Conservation (phyloP, 202 grass and related monocot species). For the Digitaria exilis region DNA sequence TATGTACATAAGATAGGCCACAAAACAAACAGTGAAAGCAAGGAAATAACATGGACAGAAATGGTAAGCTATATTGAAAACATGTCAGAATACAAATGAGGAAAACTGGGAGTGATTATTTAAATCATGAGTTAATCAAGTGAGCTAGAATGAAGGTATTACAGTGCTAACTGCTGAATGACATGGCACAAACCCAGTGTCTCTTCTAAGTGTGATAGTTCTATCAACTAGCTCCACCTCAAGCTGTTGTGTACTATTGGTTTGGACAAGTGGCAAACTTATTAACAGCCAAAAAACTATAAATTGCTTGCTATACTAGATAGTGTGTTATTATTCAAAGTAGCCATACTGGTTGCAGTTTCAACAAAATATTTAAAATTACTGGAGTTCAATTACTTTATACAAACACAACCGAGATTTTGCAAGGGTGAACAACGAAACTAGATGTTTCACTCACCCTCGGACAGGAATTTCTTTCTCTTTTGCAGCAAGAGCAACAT, state of each 20-base stretch:
- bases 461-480: slow-evolving; percentile 60
- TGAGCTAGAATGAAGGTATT: not conserved
- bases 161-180: not conserved
- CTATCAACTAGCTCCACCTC: not conserved
- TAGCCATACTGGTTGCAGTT: not conserved
- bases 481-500: slow-evolving; percentile 74
- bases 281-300: not conserved
- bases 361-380: slow-evolving; percentile 14
- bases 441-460: slow-evolving; percentile 51
- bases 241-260: not conserved
- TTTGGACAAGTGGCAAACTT: not conserved
- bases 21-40: not conserved
- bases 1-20: not conserved
- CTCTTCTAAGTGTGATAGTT: not conserved
- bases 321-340: not conserved
- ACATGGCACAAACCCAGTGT: not conserved
- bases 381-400: too few relatives aligned
- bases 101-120: too few relatives aligned
- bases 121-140: too few relatives aligned
- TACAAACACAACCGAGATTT: not conserved
- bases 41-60: not conserved
- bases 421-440: not conserved
- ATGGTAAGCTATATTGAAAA: not conserved
- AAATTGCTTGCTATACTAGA: not conserved
- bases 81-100: not conserved